Base-by-base conservation (phyloP, 306 rosid genomes). In the Cercis canadensis region DNA sequence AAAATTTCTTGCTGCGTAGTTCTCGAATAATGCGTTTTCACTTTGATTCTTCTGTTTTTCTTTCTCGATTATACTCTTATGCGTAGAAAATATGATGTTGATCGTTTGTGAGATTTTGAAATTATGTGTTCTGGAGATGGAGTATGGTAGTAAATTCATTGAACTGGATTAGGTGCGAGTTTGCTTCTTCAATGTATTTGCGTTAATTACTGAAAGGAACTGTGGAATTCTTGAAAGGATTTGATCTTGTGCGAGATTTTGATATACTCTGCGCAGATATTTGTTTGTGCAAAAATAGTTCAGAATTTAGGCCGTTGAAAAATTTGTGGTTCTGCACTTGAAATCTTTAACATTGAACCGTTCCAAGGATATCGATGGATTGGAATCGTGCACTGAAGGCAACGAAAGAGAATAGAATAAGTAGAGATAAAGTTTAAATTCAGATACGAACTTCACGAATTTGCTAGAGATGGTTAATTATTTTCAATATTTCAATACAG, bases 11-110 rank as follows among this genome's bases (percentile, higher is more conserved):
- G 49, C 49, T 8, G n/a, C n/a, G 59, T 69, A n/a, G 51, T 52
- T 21, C 57, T 54, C 37, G 36, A 57, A 37, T 65, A 34, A 5
- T 39, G 70, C 44, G 57, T 56, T 66, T 65, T 33, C 62, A 61
- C 17, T 61, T 69, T 9, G 55, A 58, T 40, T 67, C 5, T 47
- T 10, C 24, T 40, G 6, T 3, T 24, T 8, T 41, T 8, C 15
- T 5, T 39, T 11, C 44, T 31, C 53, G 1, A 7, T 16, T 52
- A n/a, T 16, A 17, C 5, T 24, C 7, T 41, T 19, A 8, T n/a
- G 57, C 8, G 14, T n/a, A 9, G 75, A 33, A n/a, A 52, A n/a
- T 62, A 52, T 45, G 15, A 44, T 45, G 10, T 60, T 0, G 57
- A 54, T 19, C 51, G 21, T 12, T 44, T 55, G 44, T 31, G 80